Base-by-base conservation (phyloP, 179 eudicot species). In the Spergularia azorica region DNA sequence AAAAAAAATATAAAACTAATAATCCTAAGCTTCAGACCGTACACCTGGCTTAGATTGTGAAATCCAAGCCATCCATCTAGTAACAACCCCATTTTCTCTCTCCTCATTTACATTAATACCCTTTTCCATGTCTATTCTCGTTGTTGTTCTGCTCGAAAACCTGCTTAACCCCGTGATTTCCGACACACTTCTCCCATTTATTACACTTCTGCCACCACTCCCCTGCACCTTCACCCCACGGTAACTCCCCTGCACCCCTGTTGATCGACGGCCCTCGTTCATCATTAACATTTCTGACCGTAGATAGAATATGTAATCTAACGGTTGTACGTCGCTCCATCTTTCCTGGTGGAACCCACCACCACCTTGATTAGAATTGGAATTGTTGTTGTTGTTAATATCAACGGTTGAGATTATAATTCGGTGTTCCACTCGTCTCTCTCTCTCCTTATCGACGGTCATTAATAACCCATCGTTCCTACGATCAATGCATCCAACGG, bases 141-240 rank as follows among this genome's bases (percentile, higher is more conserved):
- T 17, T 67, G 9, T 17, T 67, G 9, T 5, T 17, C 73, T 67
- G 66, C 71, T 66, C 63, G 66, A 57, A 41, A 71, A 71, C 89
- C 98, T 94, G 76, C 92, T 92, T 79, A 90, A 46, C 65, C 94
- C 96, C 63, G 89, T 92, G 77, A 89, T 87, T 84, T 92, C 98
- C 84, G 98, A 92, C 93, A 89, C 93, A 64, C 97, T 88, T 87
- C 98, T 87, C 79, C 56, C 92, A 71, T 84, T 87, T 20, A 85
- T 90, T 85, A 86, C 90, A 32, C 21, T 72, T 48, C 82, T 87
- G 81, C 88, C 90, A 86, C 41, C n/a, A 12, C 17, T 56, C 79
- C 58, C 74, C 72, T 81, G 75, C 56, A 16, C 46, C 73, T 13
- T 64, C 63, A 10, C 71, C 76, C 65, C 59, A 64, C 41, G 63